Evolutionary conservation across 768 basidiomycete genomes (phyloP), one percentile per base, ranked within the genome.

Genomic region (Mrakia gelida): DNA sequence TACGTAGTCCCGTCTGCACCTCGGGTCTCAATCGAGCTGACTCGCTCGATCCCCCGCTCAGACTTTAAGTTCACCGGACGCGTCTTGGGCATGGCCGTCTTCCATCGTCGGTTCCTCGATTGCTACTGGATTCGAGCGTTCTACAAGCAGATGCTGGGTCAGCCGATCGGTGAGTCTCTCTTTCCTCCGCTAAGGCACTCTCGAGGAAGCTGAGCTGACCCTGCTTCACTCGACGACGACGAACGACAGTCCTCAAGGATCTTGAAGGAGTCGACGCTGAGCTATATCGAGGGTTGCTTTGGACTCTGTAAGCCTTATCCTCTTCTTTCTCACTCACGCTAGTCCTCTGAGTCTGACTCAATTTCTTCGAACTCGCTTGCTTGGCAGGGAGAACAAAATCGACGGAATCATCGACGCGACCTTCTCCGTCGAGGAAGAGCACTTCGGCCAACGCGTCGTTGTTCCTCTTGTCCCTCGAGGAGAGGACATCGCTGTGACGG

Each of bases 131-230:
- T 98, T 81, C 95, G 96, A 83, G 93, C 93, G 82, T 97, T 99
- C 88, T 98, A 99, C 89, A 99, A 98, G 88, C 98, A 98, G 95
- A 95, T 98, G 79, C 84, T 99, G 82, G 93, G 92, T 88, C 98
- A 98, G 88, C 97, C 98, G 86, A 95, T 98, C 43, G 92, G 54
- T 56, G 21, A 56, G 54, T 56, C 38, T 38, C 38, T 38, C 38
- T 3, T 38, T 38, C 38, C 38, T 38, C 38, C 38, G 38, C 38
- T 3, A 38, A 38, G 38, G 38, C 38, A 38, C 38, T 38, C 38
- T 38, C 38, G 38, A 38, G 38, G n/a, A n/a, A n/a, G n/a, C n/a
- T 38, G 38, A n/a, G 4, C 38, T n/a, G 18, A 56, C 1, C 54
- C 18, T 56, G 11, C 18, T 56, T 11, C 10, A 16, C 26, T n/a